Base-by-base conservation (phyloP, 2,329 filamentous ascomycete species). In the Xylaria sp. region DNA sequence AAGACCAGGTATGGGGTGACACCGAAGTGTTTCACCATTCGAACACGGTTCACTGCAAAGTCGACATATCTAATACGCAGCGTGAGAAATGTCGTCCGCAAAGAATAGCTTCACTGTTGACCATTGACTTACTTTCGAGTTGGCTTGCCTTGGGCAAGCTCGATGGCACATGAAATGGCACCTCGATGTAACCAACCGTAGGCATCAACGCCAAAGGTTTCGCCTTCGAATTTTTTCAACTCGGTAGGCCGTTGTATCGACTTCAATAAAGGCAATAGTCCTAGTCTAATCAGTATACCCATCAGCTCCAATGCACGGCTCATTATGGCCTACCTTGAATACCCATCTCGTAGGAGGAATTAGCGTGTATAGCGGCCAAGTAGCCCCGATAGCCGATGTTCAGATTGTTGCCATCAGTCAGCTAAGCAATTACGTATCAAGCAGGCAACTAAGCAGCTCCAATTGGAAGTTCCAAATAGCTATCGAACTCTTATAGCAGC, bases 171-270 rank as follows among this genome's bases (percentile, higher is more conserved):
- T 59, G 93, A 89, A 73, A 97, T 91, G 56, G 94, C 94, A 63
- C 94, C 97, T 74, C 96, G 91, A 81, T 99, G 96, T 64, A 99
- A 90, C 96, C 97, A 99, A 79, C 95, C 96, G 86, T 99, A 99
- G 66, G 92, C 95, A 80, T 99, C 96, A 43, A 99, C 91, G n/a
- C 92, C 97, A 56, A 99, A 87, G 1, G 92, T 97, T 81, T 97
- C 91, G 61, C 95, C 96, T 13, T 88, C 84, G 80, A 92, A 98
- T 77, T 94, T 94, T 79, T 94, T 97, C 69, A 99, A 86, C 75
- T 93, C 92, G 60, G 89, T 92, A 78, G 92, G 92, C 78, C 92
- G 94, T 69, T 99, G 96, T 64, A 99, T 98, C 55, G 96, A 98
- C 82, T 98, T 98, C 70, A 99, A 89, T 69, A 98, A 86, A 46